Percentiles rank a stretch among this genome's conserved stretches.
These are phyloP conservation scores for Oryza nivara DNA, from an alignment of 176 grass and related monocot species.

Conservation along the genomic window DNA sequence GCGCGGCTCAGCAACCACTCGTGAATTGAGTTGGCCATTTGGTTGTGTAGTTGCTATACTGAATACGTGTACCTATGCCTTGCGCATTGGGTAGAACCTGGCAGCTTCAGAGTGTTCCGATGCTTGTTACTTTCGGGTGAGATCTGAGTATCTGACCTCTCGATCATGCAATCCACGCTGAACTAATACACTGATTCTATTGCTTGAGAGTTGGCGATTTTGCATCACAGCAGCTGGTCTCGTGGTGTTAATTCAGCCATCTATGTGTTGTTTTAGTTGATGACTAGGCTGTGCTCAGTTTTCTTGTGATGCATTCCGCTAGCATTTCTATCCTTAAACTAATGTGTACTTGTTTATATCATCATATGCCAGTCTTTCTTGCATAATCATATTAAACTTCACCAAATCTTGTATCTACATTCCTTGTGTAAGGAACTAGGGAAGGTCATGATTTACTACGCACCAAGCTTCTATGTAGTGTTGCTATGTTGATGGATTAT, in stretches of 20 bases:
- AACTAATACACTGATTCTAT: conserved; percentile 18
- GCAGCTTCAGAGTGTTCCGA: conserved; percentile 6
- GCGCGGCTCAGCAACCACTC: background rate
- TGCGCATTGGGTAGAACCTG: conserved; percentile 6
- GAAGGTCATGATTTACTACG: background rate
- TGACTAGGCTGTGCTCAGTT: background rate
- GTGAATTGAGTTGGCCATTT: conserved; percentile 1
- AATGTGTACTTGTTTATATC: background rate
- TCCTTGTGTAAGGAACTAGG: conserved; percentile 5
- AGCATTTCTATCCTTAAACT: background rate
- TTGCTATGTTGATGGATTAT: conserved; percentile 7
- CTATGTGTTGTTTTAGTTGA: background rate
- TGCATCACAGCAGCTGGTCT: background rate
- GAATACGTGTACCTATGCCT: background rate
- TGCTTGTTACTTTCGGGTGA: conserved; percentile 28
- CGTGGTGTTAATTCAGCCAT: background rate
- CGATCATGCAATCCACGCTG: conserved; percentile 12
- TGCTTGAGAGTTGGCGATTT: background rate
- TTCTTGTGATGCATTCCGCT: background rate
- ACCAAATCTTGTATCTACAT: background rate
- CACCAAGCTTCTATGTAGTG: background rate
- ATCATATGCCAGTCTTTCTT: background rate
- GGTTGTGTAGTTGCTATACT: conserved; percentile 15
- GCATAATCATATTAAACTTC: background rate
- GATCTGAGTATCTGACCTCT: conserved; percentile 9